Base-by-base conservation (phyloP, 495 filamentous ascomycete species). In the Penicillium ochrochloron region DNA sequence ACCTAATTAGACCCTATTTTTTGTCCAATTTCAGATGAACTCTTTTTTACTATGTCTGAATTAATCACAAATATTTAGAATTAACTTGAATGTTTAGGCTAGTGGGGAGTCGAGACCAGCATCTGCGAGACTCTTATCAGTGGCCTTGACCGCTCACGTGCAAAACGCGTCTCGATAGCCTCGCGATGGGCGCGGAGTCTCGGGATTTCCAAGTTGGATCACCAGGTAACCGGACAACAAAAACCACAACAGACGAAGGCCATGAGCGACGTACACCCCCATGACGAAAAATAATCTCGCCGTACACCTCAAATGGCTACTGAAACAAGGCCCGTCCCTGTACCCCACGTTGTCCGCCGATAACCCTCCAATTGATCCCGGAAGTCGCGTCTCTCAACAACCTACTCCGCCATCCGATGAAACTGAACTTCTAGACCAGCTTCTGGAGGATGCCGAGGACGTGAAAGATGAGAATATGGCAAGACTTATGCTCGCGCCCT, bases 211-310 rank as follows among this genome's bases (percentile, higher is more conserved):
- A 37, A 29, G n/a, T 54, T 12, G 29, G 27, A 53, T 17, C 31
- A n/a, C 33, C 25, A 23, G 51, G 17, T 29, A 15, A 23, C 11
- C 19, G n/a, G 17, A 39, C n/a, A 56, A 35, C 53, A 33, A 56
- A 8, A 51, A 70, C 50, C 27, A 60, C 60, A 51, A 51, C 48
- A 52, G 21, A 11, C 34, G 17, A 66, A 53, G 66, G 70, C 62
- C 66, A 80, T 80, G 78, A 70, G 60, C 60, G 68, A 34, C 64
- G 63, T 25, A 75, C 69, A 68, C 57, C 78, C 70, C 75, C 76
- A 85, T 85, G 83, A 84, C 83, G 72, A 83, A 73, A 68, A 76
- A 81, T 70, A 85, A 85, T 68, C 67, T 85, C 50, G 67, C 71
- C 27, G 58, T 68, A 64, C 81, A 85, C 68, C 75, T 85, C 44